Base-by-base conservation (phyloP, 1,139 yeast species). In the Debaryomyces fabryi region DNA sequence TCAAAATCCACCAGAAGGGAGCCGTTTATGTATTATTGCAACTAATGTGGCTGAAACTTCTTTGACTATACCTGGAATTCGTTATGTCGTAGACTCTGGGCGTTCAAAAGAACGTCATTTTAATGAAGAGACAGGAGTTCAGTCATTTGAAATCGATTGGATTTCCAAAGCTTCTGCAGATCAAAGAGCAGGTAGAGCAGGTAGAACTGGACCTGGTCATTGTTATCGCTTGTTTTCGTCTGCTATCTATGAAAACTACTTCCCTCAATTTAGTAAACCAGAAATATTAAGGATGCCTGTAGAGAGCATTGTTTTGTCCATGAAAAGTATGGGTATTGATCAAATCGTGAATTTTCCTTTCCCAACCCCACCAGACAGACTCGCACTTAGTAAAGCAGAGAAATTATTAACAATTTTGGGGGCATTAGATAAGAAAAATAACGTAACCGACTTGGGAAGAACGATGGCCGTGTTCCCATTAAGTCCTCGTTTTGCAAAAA, bases 181-280 rank as follows among this genome's bases (percentile, higher is more conserved):
- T 55, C 99, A 95, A 73, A 80, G 99, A 71, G 72, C 96, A 32
- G 99, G 99, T 68, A 86, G 99, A 78, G 99, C 99, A 45, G 99
- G 99, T 64, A 88, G 99, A 81, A 93, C 98, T 0, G 99, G 99
- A 0, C 98, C 99, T 0, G 99, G 99, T 47, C 99, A 95, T 62
- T 90, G 97, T 65, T 95, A 95, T 65, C 76, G 99, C 51, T 69
- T 95, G 20, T 95, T 78, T 60, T 92, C 99, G 0, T 92, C 98
- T n/a, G 99, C 99, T 0, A 88, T 95, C 7, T 95, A 78, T 64
- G 98, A 93, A 62, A 81, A 85, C 51, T 93, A 88, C 57, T 93
- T 95, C 65, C 77, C 77, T 4, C 90, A 86, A 58, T 93, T 93
- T 58, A 79, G 95, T 21, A 78, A 75, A 48, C 99, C 99, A 0